Percentiles rank a stretch among this genome's conserved stretches.
These are phyloP conservation scores for Leonotis leonurus DNA, from an alignment of 257 asterid genomes.

Conservation along the genomic window DNA sequence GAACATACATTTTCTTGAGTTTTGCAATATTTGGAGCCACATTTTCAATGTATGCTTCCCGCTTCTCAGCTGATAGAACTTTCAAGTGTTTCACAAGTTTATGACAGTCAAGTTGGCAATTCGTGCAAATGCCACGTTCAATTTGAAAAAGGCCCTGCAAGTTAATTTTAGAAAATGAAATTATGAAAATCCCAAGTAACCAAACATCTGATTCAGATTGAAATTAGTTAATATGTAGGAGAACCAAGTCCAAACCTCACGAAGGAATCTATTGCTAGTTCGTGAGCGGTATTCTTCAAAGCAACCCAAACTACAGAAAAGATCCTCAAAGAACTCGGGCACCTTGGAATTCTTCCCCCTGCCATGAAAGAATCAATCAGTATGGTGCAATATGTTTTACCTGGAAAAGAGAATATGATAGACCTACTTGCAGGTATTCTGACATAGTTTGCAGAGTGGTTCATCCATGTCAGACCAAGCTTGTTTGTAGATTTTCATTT, in stretches of 20 bases:
- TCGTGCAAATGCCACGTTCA: constrained; percentile 79
- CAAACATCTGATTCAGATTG: constrained; percentile 2
- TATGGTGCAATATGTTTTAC: not conserved
- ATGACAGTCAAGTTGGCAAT: constrained; percentile 74
- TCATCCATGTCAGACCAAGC: constrained; percentile 80
- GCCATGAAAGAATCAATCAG: constrained; percentile 21
- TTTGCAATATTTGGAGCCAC: constrained; percentile 67
- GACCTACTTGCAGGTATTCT: constrained; percentile 77
- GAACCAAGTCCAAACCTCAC: constrained; percentile 51
- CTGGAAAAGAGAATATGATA: not conserved
- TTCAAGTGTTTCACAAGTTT: constrained; percentile 63
- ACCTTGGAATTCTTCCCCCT: constrained; percentile 62
- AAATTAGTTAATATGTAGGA: not conserved
- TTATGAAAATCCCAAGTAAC: constrained; percentile 7
- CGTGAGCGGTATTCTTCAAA: constrained; percentile 72
- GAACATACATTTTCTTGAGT: constrained; percentile 54
- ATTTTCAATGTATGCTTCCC: constrained; percentile 49
- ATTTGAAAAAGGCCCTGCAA: constrained; percentile 74
- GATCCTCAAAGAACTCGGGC: constrained; percentile 91
- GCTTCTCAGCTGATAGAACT: constrained; percentile 57
- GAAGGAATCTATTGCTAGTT: constrained; percentile 64
- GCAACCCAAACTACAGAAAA: constrained; percentile 78
- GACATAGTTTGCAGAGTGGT: constrained; percentile 98
- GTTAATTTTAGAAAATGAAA: constrained; percentile 18
- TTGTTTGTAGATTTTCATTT: constrained; percentile 61